Evolutionary conservation across 2,329 filamentous ascomycete genomes (phyloP), one percentile per base, ranked within the genome.

Genomic region (Colletotrichum plurivorum): DNA sequence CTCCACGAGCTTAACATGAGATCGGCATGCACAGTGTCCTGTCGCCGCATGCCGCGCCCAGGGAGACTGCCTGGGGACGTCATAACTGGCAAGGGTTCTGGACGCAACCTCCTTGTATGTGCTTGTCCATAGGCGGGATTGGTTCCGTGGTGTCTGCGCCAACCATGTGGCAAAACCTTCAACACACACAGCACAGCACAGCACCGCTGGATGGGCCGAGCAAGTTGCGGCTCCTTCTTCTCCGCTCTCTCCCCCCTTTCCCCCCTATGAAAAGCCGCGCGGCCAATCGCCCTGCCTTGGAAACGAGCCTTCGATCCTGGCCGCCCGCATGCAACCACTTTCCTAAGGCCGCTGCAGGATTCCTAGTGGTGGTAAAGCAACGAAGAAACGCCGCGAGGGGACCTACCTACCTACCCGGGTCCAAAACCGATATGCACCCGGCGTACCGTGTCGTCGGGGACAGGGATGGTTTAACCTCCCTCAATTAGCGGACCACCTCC

Each of bases 151-250:
- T 79, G 1, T 74, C 78, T 2, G 81, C 79, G 12, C 79, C 79
- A 39, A 84, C 81, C 18, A 85, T 86, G 84, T 83, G 78, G 66
- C 83, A 85, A 4, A 86, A 87, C 71, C 73, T 86, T 18, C 71
- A 78, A 4, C 75, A 84, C 71, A 83, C 85, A 69, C 75, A 76
- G 67, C 74, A 75, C 41, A 78, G 81, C 43, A 75, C 77, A 46
- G 80, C 31, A 36, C 31, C 3, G 31, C 31, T 10, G 31, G 31
- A 36, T 36, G 31, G 8, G 31, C 31, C 2, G 31, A 36, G 31
- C 31, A 36, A 9, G 31, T 36, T 36, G 31, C 31, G 31, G 31
- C 31, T 36, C 31, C 10, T 36, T 36, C 31, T 36, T 1, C 31
- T 36, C 31, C 31, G 31, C 31, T 36, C 31, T 36, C 2, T 10